phyloP scores from a whole-genome alignment of 1,284 basidiomycete species.

The Somion occarium region DNA sequence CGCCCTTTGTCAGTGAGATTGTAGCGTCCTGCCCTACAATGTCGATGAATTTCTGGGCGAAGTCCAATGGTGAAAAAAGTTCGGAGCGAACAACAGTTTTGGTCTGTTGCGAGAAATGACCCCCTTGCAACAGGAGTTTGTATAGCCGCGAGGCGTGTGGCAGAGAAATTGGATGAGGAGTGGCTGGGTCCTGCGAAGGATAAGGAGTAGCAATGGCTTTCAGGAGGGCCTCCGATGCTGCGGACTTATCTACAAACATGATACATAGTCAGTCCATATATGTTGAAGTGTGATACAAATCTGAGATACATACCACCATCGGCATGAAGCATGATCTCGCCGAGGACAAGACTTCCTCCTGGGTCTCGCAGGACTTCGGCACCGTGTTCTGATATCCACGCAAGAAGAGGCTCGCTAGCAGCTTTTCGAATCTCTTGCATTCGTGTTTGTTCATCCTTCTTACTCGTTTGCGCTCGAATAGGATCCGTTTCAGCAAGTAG shows the following conservation, averaged over 20 bases:
- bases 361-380: slow-evolving; percentile 64
- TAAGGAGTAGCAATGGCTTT: slow-evolving; percentile 50
- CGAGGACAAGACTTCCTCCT: slow-evolving; percentile 70
- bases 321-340: slow-evolving; percentile 78
- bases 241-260: slow-evolving; percentile 57
- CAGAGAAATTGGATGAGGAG: slow-evolving; percentile 70
- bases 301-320: slow-evolving; percentile 62
- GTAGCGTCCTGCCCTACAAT: slow-evolving; percentile 52
- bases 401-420: slow-evolving; percentile 66
- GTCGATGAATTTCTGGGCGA: slow-evolving; percentile 57
- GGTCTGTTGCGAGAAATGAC: slow-evolving; percentile 70
- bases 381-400: slow-evolving; percentile 60
- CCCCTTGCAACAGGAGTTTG: slow-evolving; percentile 86
- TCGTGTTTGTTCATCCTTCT: slow-evolving; percentile 64
- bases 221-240: slow-evolving; percentile 57
- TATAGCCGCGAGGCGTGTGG: slow-evolving; percentile 78
- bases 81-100: slow-evolving; percentile 43
- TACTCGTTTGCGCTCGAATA: slow-evolving; percentile 64
- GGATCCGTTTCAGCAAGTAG: slow-evolving; percentile 68
- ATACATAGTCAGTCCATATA: not conserved
- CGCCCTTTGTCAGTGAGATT: slow-evolving; percentile 56
- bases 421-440: slow-evolving; percentile 64
- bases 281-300: slow-evolving; percentile 3
- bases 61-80: slow-evolving; percentile 49
- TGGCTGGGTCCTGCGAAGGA: slow-evolving; percentile 41